Evolutionary conservation across 2,329 filamentous ascomycete species (phyloP).

Genomic region (Acephala macrosclerotiorum): DNA sequence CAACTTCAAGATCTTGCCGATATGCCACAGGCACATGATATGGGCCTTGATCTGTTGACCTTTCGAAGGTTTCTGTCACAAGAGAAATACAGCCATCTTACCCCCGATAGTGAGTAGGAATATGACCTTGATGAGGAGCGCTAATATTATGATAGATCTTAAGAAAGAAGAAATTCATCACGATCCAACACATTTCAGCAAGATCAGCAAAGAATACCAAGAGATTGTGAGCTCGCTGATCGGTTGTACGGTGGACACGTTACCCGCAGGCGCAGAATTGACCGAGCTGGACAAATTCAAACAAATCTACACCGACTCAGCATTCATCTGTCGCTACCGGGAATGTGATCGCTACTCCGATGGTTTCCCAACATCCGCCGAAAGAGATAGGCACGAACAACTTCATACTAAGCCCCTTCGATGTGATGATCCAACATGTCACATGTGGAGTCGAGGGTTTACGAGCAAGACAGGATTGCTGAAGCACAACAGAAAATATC

Average conservation of each 20-base stretch:
- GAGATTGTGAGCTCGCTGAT: conserved; percentile 18
- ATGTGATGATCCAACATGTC: conserved; percentile 22
- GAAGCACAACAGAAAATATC: conserved; percentile 26
- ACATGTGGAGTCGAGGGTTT: conserved; percentile 20
- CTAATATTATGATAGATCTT: conserved; percentile 11
- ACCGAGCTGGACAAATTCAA: conserved; percentile 19
- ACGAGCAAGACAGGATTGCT: conserved; percentile 16
- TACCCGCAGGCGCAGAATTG: conserved; percentile 3
- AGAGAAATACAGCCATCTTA: conserved; percentile 22
- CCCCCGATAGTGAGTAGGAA: conserved; percentile 12
- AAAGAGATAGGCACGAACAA: conserved; percentile 22
- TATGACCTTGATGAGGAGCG: neutral
- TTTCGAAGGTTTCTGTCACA: conserved; percentile 22
- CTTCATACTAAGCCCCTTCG: conserved; percentile 22
- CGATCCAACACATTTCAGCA: conserved; percentile 28
- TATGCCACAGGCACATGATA: conserved; percentile 9
- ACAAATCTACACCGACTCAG: conserved; percentile 19
- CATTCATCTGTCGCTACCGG: conserved; percentile 27
- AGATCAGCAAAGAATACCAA: conserved; percentile 23
- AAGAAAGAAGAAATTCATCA: conserved; percentile 16
- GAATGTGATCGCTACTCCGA: conserved; percentile 21
- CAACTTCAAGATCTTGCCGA: conserved; percentile 10
- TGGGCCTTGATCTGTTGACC: conserved; percentile 25
- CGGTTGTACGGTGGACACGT: neutral
- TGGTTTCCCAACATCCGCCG: conserved; percentile 17